Conservation (phyloP, 1,139 yeast species). For the Diutina ranongensis region DNA sequence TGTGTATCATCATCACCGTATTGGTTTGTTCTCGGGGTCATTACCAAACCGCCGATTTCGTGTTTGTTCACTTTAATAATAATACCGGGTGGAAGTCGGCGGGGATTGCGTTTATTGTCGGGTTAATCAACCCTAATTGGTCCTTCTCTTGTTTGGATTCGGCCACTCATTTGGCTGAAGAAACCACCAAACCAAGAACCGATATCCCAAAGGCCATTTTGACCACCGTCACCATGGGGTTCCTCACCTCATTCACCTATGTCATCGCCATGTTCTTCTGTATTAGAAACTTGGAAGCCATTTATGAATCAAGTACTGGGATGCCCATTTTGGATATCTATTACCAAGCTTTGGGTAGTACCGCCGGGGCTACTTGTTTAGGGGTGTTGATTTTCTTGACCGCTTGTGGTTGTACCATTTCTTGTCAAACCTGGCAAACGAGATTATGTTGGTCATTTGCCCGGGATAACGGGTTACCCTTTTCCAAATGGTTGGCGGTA, state of each 20-base stretch:
- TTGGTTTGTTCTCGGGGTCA: constrained; percentile 44
- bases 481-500: constrained; percentile 34
- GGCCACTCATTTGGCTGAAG: constrained; percentile 65
- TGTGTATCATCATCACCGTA: constrained; percentile 44
- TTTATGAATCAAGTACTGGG: constrained; percentile 39
- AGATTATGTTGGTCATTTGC: constrained; percentile 70
- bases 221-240: constrained; percentile 58
- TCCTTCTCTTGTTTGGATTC: constrained; percentile 59
- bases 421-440: constrained; percentile 70
- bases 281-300: constrained; percentile 35
- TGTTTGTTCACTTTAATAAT: constrained; percentile 48
- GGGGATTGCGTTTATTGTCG: constrained; percentile 54
- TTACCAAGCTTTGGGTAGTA: constrained; percentile 43
- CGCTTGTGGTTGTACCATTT: constrained; percentile 58
- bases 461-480: constrained; percentile 39
- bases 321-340: constrained; percentile 54
- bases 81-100: constrained; percentile 54
- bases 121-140: constrained; percentile 60
- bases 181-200: constrained; percentile 44
- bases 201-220: constrained; percentile 53
- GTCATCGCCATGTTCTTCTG: constrained; percentile 55
- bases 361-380: constrained; percentile 47
- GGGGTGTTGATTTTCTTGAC: constrained; percentile 49
- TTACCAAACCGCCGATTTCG: constrained; percentile 46
- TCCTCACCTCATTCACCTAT: constrained; percentile 48